Evolutionary conservation across 1,284 basidiomycete species (phyloP), one percentile per base, ranked within the genome.

Genomic region (Meripilus lineatus): DNA sequence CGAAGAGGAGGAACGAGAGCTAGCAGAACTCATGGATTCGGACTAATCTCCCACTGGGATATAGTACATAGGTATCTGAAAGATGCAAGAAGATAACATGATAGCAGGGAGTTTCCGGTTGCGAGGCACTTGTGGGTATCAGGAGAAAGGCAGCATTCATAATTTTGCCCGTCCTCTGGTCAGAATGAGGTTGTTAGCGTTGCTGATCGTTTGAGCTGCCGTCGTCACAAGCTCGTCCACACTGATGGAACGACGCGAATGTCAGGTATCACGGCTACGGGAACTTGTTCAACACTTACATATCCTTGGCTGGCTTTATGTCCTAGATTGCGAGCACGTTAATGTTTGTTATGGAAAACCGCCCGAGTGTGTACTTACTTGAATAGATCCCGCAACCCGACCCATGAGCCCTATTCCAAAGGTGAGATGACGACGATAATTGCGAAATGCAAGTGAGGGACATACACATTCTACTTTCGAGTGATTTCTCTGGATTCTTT

Each of bases 251-350:
- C 4, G 28, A 14, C 24, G 11, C 25, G 35, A 37, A 25, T 44
- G 23, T 33, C 24, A 60, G 34, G 50, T 17, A 58, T 42, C 23
- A 59, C 53, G 34, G 62, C 55, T 6, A 58, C 50, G 47, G 10
- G 21, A 3, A 11, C 22, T 42, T 13, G 50, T 33, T 23, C 13
- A 30, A 20, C 20, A 63, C 80, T 59, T 53, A 85, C 84, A 93
- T 93, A 47, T 77, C 75, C 59, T 84, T 85, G 1, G 90, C 91
- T 1, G 89, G 82, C 59, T 84, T 83, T 55, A 93, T 77, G 38
- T 90, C 84, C 67, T 80, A 38, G 18, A 38, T 20, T 46, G 48
- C 17, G 37, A 15, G n/a, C 24, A 49, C 17, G 45, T 45, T 28
- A 37, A 42, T 41, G 25, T 14, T 23, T 24, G 21, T 34, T 35